A percentile compares a stretch with the other conserved stretches of the same genome.
These are phyloP conservation scores for Thermothelomyces thermophilus DNA, from an alignment of 2,329 filamentous ascomycete species.

Conservation along the genomic window DNA sequence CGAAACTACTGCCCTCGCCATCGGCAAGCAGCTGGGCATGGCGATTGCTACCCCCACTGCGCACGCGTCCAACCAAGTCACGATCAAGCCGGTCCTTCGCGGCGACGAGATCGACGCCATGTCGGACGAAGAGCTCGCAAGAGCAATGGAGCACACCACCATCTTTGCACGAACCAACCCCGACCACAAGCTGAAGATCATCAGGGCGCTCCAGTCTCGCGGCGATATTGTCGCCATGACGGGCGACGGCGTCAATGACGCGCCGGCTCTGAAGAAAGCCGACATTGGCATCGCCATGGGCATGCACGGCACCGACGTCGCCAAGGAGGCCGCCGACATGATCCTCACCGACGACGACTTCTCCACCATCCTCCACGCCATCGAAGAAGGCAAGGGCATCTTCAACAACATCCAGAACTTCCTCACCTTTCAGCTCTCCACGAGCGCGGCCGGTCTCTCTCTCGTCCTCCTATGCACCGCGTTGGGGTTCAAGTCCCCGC, in stretches of 20 bases:
- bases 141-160: conserved; percentile 79
- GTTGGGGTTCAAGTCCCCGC: conserved; percentile 86
- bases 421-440: conserved; percentile 95
- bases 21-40: conserved; percentile 94
- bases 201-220: conserved; percentile 80
- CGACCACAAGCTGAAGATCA: conserved; percentile 97
- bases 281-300: conserved; percentile 99
- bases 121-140: conserved; percentile 75
- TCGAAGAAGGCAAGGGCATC: conserved; percentile 98
- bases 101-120: conserved; percentile 93
- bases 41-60: conserved; percentile 55
- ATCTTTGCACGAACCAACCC: conserved; percentile 96
- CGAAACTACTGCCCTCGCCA: conserved; percentile 88
- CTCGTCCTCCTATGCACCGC: conserved; percentile 89
- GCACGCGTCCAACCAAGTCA: conserved; percentile 48
- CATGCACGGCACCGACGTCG: conserved; percentile 87
- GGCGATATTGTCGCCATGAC: conserved; percentile 99
- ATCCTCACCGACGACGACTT: conserved; percentile 86
- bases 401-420: conserved; percentile 99
- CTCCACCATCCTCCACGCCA: conserved; percentile 85
- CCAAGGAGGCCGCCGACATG: conserved; percentile 94
- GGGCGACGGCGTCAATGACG: conserved; percentile 95
- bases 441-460: conserved; percentile 85
- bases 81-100: conserved; percentile 66
- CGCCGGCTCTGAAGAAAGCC: conserved; percentile 90